Evolutionary conservation across 805 yeast genomes (phyloP).

Genomic region (Cephaloascus albidus): DNA sequence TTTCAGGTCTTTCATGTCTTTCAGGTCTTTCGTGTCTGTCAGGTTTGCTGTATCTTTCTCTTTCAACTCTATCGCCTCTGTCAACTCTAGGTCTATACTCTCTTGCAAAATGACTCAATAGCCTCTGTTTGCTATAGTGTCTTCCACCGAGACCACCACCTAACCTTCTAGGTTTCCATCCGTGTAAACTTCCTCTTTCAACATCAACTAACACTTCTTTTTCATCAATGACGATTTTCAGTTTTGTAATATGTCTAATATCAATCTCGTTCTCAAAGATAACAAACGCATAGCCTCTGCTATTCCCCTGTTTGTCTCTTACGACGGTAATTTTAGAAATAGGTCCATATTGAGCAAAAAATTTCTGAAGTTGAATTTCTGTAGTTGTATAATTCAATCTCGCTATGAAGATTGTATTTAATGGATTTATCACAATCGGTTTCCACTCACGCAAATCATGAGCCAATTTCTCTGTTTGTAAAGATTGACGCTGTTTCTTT

Average conservation of each 20-base stretch:
- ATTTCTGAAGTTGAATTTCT: constrained; percentile 60
- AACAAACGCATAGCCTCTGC: constrained; percentile 81
- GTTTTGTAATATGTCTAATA: constrained; percentile 46
- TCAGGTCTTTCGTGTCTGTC: constrained; percentile 1
- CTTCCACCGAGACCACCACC: constrained; percentile 96
- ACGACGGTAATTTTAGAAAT: constrained; percentile 44
- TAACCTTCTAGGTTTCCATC: constrained; percentile 65
- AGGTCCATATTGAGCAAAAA: constrained; percentile 58
- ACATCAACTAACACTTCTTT: constrained; percentile 59
- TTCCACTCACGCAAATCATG: too few relatives aligned
- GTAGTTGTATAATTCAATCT: constrained; percentile 55
- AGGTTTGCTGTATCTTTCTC: constrained; percentile 1
- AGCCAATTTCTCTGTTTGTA: constrained; percentile 22
- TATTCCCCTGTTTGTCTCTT: constrained; percentile 31
- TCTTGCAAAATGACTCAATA: background rate
- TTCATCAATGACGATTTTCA: constrained; percentile 40
- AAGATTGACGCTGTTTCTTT: constrained; percentile 12
- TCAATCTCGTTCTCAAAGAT: constrained; percentile 54
- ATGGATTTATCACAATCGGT: constrained; percentile 67
- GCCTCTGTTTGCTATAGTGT: constrained; percentile 34
- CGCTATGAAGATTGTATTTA: constrained; percentile 67
- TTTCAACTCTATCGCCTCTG: constrained; percentile 4
- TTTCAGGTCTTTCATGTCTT: constrained; percentile 1
- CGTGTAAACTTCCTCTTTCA: constrained; percentile 54
- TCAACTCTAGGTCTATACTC: too few relatives aligned